A percentile compares a stretch with the other conserved stretches of the same genome.
Conservation (phyloP, 108 stramenopile species). For the Cylindrotheca closterium region DNA sequence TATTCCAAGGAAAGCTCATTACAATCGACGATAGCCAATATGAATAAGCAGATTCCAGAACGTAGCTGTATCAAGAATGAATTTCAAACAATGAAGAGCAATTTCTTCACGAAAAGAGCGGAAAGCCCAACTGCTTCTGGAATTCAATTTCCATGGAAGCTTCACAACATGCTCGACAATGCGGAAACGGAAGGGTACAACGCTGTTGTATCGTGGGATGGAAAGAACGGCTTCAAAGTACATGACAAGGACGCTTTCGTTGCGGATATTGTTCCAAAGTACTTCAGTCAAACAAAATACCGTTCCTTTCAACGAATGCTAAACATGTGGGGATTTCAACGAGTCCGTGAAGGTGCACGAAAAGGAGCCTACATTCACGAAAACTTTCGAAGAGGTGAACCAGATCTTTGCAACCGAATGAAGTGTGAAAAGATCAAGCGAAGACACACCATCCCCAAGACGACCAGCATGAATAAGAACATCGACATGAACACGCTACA, state of each 20-base stretch:
- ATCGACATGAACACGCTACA: background rate
- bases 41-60: no score
- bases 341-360: background rate
- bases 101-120: background rate
- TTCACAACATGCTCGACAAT: constrained; percentile 18
- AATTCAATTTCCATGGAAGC: constrained; percentile 19
- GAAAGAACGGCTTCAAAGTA: constrained; percentile 15
- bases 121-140: background rate
- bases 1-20: no score
- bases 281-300: constrained; percentile 30
- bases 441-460: constrained; percentile 1
- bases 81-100: background rate
- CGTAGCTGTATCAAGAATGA: no score
- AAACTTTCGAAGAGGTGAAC: background rate
- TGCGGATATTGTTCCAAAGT: constrained; percentile 26
- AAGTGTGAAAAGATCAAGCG: constrained; percentile 1
- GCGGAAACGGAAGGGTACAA: constrained; percentile 5
- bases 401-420: constrained; percentile 5
- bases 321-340: constrained; percentile 24
- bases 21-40: no score
- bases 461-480: background rate
- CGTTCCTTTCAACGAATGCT: constrained; percentile 29
- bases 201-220: constrained; percentile 24
- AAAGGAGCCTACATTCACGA: constrained; percentile 1
- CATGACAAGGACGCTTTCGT: constrained; percentile 14